Base-by-base conservation (phyloP, 148 eudicot species). In the Heliamphora exappendiculata region DNA sequence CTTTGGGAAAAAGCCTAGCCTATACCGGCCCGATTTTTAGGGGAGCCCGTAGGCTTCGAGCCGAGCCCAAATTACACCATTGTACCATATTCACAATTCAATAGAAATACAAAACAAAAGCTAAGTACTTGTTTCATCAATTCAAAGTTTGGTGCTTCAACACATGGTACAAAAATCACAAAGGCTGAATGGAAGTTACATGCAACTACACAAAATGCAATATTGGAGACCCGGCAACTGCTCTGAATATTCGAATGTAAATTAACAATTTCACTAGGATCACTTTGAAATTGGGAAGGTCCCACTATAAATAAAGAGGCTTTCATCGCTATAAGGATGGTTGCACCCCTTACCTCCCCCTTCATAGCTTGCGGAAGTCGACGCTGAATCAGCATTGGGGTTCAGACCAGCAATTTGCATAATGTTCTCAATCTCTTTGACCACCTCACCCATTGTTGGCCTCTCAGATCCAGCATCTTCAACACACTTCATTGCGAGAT, bases 361-460 rank as follows among this genome's bases (percentile, higher is more conserved):
- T 55, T 89, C 89, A 62, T 85, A 88, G 53, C 70, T 84, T 44
- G 78, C 81, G 6, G 98, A 93, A 14, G 80, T 74, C 13, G 87
- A 59, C 5, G 87, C 80, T 1, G 96, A 91, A 36, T 91, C 98
- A 55, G 82, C 70, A 75, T 83, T 84, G 1, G 91, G 93, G 70
- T 93, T 89, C 77, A 88, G 13, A 14, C 97, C 95, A 0, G 91
- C 89, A 1, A 85, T 73, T 81, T 85, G 80, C 87, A 91, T 64
- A 42, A 91, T 85, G 50, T 50, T 76, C 78, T 93, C 97, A 3
- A 93, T 83, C 83, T 89, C 90, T 87, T 87, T 91, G n/a, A 91
- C 89, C 19, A 88, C 93, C 58, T 91, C 93, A 9, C 93, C 85
- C 95, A 89, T 91, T 19, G 82, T 72, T 20, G 98, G 96, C 69